Evolutionary conservation across 805 yeast genomes (phyloP), one percentile per base, ranked within the genome.

Genomic region (Yarrowia sp.): DNA sequence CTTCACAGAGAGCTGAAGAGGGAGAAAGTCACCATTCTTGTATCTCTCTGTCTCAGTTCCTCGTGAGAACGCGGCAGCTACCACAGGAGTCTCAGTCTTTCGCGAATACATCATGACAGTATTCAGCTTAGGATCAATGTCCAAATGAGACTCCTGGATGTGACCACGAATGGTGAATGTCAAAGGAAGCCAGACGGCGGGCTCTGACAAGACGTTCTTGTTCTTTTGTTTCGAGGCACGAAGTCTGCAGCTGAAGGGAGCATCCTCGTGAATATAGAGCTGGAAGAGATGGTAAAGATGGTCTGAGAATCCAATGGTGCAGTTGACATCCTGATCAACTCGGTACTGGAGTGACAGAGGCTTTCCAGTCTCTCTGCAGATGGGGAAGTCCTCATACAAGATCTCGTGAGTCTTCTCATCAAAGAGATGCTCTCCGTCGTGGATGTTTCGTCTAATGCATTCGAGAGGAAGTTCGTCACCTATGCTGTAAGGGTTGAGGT

Each of bases 191-290:
- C 67, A 63, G 38, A 41, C 22, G 8, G 67, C 35, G 4, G 67
- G 56, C 32, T 63, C 67, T 3, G 52, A 43, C 14, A 59, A n/a
- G 35, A 43, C 52, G 52, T 43, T 59, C 26, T 63, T 49, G 45
- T 22, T 38, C n/a, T 48, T 48, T 11, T 52, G 67, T 19, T 63
- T 63, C 35, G 69, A 63, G 40, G 73, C 72, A 19, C 49, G 32
- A 10, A 88, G 72, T 68, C 89, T 80, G 76, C 95, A 90, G 58
- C 89, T 83, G 74, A 87, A 86, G 38, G 95, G 95, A 9, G 84
- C 87, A 75, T 90, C 95, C 75, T 89, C 89, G 76, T 90, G 95
- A 52, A 90, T 79, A 75, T 89, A 89, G 58, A 89, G 79, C 78
- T 90, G 94, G 76, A 90, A 88, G 70, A 89, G 75, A 74, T 90